Conservation (phyloP, 2,329 filamentous ascomycete genomes). For the Scortechinia acanthostroma region DNA sequence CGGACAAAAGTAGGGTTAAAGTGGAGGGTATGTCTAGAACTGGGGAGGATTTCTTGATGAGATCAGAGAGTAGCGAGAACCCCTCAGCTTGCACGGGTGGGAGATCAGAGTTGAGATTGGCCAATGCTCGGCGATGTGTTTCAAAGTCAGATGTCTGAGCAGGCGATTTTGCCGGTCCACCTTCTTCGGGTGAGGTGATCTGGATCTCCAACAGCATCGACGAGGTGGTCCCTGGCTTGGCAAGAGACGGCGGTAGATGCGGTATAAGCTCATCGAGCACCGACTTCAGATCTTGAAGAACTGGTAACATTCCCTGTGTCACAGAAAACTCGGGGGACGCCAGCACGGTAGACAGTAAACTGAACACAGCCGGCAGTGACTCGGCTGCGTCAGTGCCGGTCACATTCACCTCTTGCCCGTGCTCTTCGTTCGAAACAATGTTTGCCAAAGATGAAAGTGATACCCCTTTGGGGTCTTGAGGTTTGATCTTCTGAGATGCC, state of each 20-base stretch:
- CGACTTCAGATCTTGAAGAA: slow-evolving; percentile 13
- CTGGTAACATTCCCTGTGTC: slow-evolving; percentile 14
- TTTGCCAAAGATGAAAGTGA: slow-evolving; percentile 23
- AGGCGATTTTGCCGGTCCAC: slow-evolving; percentile 10
- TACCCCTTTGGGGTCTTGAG: slow-evolving; percentile 9
- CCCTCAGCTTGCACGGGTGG: slow-evolving; percentile 31
- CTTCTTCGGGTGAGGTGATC: slow-evolving; percentile 11
- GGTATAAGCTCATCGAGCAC: slow-evolving; percentile 22
- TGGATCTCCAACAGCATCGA: slow-evolving; percentile 31
- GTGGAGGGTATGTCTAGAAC: slow-evolving; percentile 31
- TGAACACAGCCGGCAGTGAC: slow-evolving; percentile 27
- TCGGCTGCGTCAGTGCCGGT: slow-evolving; percentile 17
- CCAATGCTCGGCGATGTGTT: slow-evolving; percentile 27
- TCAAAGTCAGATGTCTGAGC: slow-evolving; percentile 23
- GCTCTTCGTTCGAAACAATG: slow-evolving; percentile 14
- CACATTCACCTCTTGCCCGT: slow-evolving; percentile 5
- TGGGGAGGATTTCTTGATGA: slow-evolving; percentile 27
- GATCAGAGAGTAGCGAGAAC: slow-evolving; percentile 24
- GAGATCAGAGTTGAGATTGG: slow-evolving; percentile 24
- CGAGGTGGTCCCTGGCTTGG: slow-evolving; percentile 25
- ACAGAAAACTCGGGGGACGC: slow-evolving; percentile 26
- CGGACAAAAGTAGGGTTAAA: slow-evolving; percentile 24
- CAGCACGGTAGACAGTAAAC: slow-evolving; percentile 28
- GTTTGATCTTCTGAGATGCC: background rate
- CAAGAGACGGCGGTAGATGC: slow-evolving; percentile 17